Evolutionary conservation across 2,329 filamentous ascomycete species (phyloP), one percentile per base, ranked within the genome.

Genomic region (Mycosphaerelloides madeirae): DNA sequence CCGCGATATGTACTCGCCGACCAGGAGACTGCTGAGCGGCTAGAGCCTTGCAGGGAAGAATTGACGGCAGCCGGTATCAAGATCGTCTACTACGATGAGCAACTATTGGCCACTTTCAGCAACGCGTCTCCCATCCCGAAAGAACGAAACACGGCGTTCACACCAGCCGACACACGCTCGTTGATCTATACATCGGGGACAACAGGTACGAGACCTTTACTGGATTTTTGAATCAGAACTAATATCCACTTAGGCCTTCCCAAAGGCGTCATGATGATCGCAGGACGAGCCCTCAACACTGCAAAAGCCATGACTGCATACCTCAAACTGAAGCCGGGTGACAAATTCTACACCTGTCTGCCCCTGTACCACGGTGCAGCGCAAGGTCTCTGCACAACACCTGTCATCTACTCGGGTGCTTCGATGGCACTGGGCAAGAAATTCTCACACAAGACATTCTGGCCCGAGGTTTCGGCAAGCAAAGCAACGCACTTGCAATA

Each of bases 121-220:
- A 50, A 59, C 37, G 31, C 44, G 13, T 57, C 55, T 7, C 56
- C 56, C 6, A n/a, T 62, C 13, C 58, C 60, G n/a, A 20, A 22
- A 29, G 41, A 37, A 31, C 46, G 55, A 22, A 52, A 46, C 3
- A 31, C 42, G 9, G 46, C 48, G 31, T 50, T 25, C n/a, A 31
- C 45, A 18, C 29, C 52, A 9, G 32, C 38, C 1, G 77, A 81
- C 47, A 79, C 87, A 69, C 83, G 78, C 2, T 73, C 81, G 37
- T 75, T 94, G 50, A 88, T 95, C 50, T 93, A 85, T 64, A 93
- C 87, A 0, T 87, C 84, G 19, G 87, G 87, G 13, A 93, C 87
- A 0, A 91, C 87, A 0, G 86, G 86, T 1, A 67, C 15, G 14
- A 32, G 34, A 31, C 14, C 13, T 9, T 8, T 18, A 5, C 29